Evolutionary conservation across 176 grass and related monocot species (phyloP), one percentile per base, ranked within the genome.

Genomic region (Zoysia pacifica): DNA sequence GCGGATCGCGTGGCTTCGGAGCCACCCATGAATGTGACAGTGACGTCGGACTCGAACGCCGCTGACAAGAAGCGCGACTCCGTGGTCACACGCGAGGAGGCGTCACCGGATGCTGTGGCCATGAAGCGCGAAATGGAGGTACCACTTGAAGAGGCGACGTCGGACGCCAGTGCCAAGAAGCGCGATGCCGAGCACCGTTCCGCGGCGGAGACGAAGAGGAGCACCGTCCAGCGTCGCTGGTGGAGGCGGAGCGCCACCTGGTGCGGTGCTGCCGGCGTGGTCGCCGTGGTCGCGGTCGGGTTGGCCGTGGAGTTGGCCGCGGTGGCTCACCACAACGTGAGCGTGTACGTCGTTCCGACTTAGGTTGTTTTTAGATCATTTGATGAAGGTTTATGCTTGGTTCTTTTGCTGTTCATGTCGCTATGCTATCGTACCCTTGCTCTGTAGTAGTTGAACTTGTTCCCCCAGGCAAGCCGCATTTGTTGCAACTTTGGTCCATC

Each of bases 261-360:
- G 12, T 89, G 82, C 66, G 65, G 77, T 6, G 63, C 48, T 1
- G 82, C 72, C 36, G 72, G 77, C 36, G 72, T 64, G 2, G 64
- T 76, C 16, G 77, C 71, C 9, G 56, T 76, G 47, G 18, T 77
- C 36, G 77, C 66, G 0, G 65, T 75, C 36, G 77, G 65, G 6
- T 1, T 89, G 66, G 66, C 77, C 18, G 69, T 89, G 48, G 77
- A 81, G 58, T 51, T 85, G 13, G 65, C 72, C n/a, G n/a, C 55
- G 36, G 43, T 89, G 65, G 72, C 64, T 36, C 56, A 45, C 19
- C 55, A 72, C 15, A 77, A 63, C 4, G 87, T 45, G 5, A 71
- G 12, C 1, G 82, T 28, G 19, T 81, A 77, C 10, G 10, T 81
- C 54, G 82, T 89, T 51, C 82, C 87, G 37, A 89, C 82, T 0